Conservation (phyloP, 2,329 filamentous ascomycete genomes). For the Drechslera avenae region DNA sequence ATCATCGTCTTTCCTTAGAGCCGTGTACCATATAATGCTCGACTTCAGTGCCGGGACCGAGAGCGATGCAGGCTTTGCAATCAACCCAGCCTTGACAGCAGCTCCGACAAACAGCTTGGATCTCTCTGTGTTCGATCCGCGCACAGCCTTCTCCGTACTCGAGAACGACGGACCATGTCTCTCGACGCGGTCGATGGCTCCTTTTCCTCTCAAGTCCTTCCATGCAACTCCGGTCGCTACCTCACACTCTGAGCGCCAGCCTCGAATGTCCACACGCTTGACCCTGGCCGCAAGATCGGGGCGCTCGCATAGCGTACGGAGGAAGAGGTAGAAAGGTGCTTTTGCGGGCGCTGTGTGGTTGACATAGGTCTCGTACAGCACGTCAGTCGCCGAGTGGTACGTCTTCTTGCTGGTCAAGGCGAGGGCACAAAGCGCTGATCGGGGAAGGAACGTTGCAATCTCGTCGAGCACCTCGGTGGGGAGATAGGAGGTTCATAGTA, state of each 20-base stretch:
- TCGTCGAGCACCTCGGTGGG: slow-evolving; percentile 4
- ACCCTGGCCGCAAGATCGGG: slow-evolving; percentile 6
- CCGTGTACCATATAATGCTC: slow-evolving; percentile 5
- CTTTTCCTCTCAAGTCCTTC: not conserved
- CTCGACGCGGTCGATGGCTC: not conserved
- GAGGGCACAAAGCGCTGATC: not conserved
- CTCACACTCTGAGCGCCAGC: slow-evolving; percentile 16
- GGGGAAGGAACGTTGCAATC: not conserved
- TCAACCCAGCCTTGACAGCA: not conserved
- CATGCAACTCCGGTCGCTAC: slow-evolving; percentile 4
- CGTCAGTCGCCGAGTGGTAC: not conserved
- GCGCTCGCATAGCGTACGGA: slow-evolving; percentile 2
- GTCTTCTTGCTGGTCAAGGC: slow-evolving; percentile 2
- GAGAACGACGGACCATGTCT: not conserved
- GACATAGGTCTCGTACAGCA: slow-evolving; percentile 2
- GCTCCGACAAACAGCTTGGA: not conserved
- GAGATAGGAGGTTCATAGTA: not conserved
- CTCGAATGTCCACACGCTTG: slow-evolving; percentile 9
- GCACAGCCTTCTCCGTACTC: not conserved
- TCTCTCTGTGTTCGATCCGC: not conserved
- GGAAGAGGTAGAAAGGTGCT: slow-evolving; percentile 2
- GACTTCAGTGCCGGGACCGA: not conserved
- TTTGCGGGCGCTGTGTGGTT: not conserved
- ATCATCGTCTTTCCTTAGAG: slow-evolving; percentile 2
- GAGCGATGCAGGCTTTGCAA: not conserved